These are phyloP conservation scores for Pseudocercospora eumusae DNA, from an alignment of 2,329 filamentous ascomycete genomes.

Conservation along the genomic window DNA sequence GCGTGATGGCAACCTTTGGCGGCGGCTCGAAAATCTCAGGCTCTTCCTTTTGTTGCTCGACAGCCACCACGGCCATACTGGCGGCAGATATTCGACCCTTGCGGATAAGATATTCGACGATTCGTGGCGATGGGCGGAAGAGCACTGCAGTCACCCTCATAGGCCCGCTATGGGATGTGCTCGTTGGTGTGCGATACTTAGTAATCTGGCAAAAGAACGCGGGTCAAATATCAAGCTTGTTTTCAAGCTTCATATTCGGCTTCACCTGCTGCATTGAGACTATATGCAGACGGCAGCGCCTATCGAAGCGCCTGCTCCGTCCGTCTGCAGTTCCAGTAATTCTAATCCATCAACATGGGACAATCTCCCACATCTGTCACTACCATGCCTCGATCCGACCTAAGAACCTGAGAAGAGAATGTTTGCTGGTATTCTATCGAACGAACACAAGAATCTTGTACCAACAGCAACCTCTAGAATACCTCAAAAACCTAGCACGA, in stretches of 20 bases:
- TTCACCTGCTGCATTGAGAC: slow-evolving; percentile 5
- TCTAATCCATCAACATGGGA: not conserved
- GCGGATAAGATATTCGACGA: slow-evolving; percentile 55
- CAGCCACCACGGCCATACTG: slow-evolving; percentile 35
- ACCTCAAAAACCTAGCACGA: not conserved
- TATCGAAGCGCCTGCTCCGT: not conserved
- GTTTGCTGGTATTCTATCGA: not conserved
- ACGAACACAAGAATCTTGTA: not conserved
- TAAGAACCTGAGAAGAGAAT: not conserved
- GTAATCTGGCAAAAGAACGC: not conserved
- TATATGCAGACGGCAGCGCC: not conserved
- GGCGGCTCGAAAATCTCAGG: slow-evolving; percentile 48
- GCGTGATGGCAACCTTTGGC: slow-evolving; percentile 54
- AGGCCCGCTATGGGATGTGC: not conserved
- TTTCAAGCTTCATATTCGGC: slow-evolving; percentile 15
- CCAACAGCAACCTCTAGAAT: not conserved
- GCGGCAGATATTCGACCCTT: slow-evolving; percentile 42
- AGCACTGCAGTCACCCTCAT: slow-evolving; percentile 22
- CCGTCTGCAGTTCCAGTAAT: not conserved
- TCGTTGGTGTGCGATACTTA: not conserved
- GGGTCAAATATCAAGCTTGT: slow-evolving; percentile 9
- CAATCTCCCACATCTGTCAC: not conserved
- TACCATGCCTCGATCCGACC: not conserved
- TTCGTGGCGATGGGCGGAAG: slow-evolving; percentile 49
- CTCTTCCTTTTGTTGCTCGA: slow-evolving; percentile 31